phyloP scores from a whole-genome alignment of 768 basidiomycete species.

The Cystobasidiopsis lactophilus region DNA sequence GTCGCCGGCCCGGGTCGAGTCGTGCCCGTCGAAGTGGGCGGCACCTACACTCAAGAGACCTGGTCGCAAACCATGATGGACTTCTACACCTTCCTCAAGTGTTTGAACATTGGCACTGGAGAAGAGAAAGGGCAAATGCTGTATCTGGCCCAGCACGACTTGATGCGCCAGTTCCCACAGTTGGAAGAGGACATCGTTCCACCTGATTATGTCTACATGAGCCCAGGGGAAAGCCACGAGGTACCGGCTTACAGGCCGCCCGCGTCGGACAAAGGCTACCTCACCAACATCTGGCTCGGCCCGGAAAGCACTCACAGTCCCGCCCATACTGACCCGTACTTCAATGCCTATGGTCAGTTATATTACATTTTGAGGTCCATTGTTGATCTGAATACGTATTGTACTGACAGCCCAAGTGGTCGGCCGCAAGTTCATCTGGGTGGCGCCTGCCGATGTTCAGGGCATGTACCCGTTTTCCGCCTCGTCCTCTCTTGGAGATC shows the following conservation, averaged over 20 bases:
- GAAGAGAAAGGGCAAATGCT: constrained; percentile 20
- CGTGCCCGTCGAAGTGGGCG: constrained; percentile 75
- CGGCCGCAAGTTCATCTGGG: constrained; percentile 74
- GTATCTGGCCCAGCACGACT: constrained; percentile 80
- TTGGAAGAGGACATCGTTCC: constrained; percentile 50
- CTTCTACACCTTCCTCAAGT: constrained; percentile 53
- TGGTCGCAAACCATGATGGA: constrained; percentile 63
- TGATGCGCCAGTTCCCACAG: constrained; percentile 61
- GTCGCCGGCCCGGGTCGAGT: constrained; percentile 58
- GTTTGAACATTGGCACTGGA: constrained; percentile 21
- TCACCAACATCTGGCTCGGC: constrained; percentile 64
- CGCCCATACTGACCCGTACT: constrained; percentile 85
- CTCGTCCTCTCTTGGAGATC: constrained; percentile 10
- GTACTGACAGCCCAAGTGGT: constrained; percentile 50
- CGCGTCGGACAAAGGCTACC: constrained; percentile 38
- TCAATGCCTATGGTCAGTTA: constrained; percentile 57
- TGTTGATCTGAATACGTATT: constrained; percentile 10
- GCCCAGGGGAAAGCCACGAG: constrained; percentile 24
- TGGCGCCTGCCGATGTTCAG: constrained; percentile 43
- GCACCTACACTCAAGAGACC: constrained; percentile 50
- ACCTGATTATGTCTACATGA: constrained; percentile 73
- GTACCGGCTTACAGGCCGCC: constrained; percentile 40
- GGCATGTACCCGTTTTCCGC: constrained; percentile 37
- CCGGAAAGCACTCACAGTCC: constrained; percentile 59
- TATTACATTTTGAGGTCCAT: neutral